A percentile compares a stretch with the other conserved stretches of the same genome.
Conservation (phyloP, 768 basidiomycete species). For the Mycena galopus region DNA sequence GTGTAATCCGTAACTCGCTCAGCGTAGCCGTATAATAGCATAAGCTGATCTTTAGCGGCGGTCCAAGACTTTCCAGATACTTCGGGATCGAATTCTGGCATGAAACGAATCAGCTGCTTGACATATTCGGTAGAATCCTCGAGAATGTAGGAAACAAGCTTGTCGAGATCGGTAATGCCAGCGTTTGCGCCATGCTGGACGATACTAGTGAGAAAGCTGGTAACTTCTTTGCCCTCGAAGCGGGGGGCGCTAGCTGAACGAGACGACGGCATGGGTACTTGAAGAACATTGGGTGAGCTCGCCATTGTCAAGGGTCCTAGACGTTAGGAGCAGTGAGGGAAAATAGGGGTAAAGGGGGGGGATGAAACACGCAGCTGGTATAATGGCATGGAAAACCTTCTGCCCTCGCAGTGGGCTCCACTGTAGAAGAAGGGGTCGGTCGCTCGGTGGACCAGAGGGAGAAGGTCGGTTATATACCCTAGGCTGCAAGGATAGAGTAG, state of each 20-base stretch:
- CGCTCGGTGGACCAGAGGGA: too few species aligned
- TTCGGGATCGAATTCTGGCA: slow-evolving; percentile 14
- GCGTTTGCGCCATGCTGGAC: slow-evolving; percentile 22
- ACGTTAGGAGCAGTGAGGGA: too few species aligned
- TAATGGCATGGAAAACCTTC: too few species aligned
- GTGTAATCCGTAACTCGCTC: slow-evolving; percentile 4
- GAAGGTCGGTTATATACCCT: too few species aligned
- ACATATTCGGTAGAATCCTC: slow-evolving; percentile 13
- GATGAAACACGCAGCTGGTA: too few species aligned
- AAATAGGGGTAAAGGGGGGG: too few species aligned
- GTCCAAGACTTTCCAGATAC: background rate
- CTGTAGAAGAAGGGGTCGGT: too few species aligned
- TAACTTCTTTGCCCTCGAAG: slow-evolving; percentile 21
- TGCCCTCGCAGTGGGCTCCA: too few species aligned
- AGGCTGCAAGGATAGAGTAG: too few species aligned
- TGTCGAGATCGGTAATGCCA: slow-evolving; percentile 20
- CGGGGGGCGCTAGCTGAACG: background rate
- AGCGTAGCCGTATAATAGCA: background rate
- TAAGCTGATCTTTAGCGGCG: background rate
- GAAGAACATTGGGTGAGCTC: background rate
- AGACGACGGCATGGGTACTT: slow-evolving; percentile 21
- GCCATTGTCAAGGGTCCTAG: too few species aligned
- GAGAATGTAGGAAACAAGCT: slow-evolving; percentile 19
- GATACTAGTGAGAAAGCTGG: background rate
- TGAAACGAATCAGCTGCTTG: background rate